A percentile compares a stretch with the other conserved stretches of the same genome.
Evolutionary conservation across 495 filamentous ascomycete species (phyloP).

Genomic region (Penicillium crystallinum): DNA sequence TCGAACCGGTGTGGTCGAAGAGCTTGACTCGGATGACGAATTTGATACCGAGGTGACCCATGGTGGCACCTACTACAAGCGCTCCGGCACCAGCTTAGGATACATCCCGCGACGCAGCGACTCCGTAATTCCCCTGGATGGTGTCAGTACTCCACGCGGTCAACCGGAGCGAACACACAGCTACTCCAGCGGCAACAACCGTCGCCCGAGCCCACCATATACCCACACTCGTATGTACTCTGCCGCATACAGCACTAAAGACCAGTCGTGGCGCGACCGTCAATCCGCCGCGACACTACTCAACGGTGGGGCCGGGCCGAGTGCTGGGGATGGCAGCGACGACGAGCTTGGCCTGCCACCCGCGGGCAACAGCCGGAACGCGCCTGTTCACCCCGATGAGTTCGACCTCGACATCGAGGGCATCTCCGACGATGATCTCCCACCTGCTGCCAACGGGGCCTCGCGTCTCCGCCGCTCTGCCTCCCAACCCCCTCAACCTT

Average conservation of each 20-base stretch:
- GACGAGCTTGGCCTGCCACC: slow-evolving; percentile 46
- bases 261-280: slow-evolving; percentile 37
- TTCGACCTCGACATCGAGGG: slow-evolving; percentile 41
- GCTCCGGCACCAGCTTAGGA: slow-evolving; percentile 63
- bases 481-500: slow-evolving; percentile 36
- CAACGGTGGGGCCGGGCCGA: slow-evolving; percentile 30
- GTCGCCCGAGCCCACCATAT: slow-evolving; percentile 43
- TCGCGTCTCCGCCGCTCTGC: slow-evolving; percentile 52
- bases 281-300: slow-evolving; percentile 39
- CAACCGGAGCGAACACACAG: slow-evolving; percentile 31
- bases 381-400: slow-evolving; percentile 50
- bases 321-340: slow-evolving; percentile 42
- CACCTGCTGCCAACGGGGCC: slow-evolving; percentile 38
- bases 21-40: slow-evolving; percentile 94
- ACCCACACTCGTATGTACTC: slow-evolving; percentile 50
- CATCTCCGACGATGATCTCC: slow-evolving; percentile 47
- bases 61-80: slow-evolving; percentile 73
- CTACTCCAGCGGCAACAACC: slow-evolving; percentile 54
- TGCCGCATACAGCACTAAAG: slow-evolving; percentile 51
- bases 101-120: slow-evolving; percentile 62
- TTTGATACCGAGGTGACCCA: slow-evolving; percentile 90
- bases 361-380: slow-evolving; percentile 54
- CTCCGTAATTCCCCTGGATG: slow-evolving; percentile 51
- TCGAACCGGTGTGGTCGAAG: slow-evolving; percentile 90
- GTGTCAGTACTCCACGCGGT: slow-evolving; percentile 33